Base-by-base conservation (phyloP, 805 yeast genomes). In the Helenozyma baotianmanensis region DNA sequence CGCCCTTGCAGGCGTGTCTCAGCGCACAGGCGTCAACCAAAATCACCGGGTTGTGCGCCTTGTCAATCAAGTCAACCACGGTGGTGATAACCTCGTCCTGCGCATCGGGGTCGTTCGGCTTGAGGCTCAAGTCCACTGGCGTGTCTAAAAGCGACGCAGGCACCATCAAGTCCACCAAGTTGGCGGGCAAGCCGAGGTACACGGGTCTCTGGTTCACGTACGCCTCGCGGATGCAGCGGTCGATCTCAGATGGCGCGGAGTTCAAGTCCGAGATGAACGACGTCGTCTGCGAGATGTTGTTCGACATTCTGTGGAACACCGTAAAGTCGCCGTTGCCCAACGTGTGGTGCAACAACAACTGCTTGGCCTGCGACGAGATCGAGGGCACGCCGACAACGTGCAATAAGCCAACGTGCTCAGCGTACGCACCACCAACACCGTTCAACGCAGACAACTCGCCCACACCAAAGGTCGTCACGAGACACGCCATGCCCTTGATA, bases 311-410 rank as follows among this genome's bases (percentile, higher is more conserved):
- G 63, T 74, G 76, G 74, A 83, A 86, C 33, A 79, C 85, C 35
- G 80, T 75, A 68, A 80, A 83, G 60, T 80, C 85, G 53, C 88
- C 86, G 60, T 83, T 81, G 55, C 92, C 94, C 50, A 83, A 69
- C 36, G 92, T 84, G 64, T 83, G 94, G 60, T 83, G 94, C 58
- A 83, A 68, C 53, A 83, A 62, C 60, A 82, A 65, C 48, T 81
- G 82, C 57, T 80, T 72, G 46, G 81, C 76, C 56, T 80, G 86
- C 24, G 94, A 74, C 21, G 80, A 67, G 51, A 77, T 68, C 35
- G 90, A 78, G 44, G 95, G 95, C 37, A 82, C 83, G 57, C 95
- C 95, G 27, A 85, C 95, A 48, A 85, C 74, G 64, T 85, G 94
- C 45, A 85, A 64, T 47, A 84, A 60, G 50, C 92, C 92, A 42